Percentiles rank a stretch among this genome's conserved stretches.
phyloP scores from a whole-genome alignment of 208 protist genomes.

The Trypanosoma cruzi region DNA sequence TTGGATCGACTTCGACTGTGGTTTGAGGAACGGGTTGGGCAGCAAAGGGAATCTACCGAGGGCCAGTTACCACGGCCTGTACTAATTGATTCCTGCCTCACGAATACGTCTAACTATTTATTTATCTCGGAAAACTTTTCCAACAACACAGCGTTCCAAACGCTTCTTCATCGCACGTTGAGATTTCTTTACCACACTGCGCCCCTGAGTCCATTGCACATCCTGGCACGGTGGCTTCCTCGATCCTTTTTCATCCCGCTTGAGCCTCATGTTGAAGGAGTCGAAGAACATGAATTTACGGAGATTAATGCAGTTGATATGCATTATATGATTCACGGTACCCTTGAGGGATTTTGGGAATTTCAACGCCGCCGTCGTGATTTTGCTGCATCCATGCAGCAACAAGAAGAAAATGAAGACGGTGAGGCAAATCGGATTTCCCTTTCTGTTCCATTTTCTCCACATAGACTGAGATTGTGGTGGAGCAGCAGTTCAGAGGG shows the following conservation, averaged over 20 bases:
- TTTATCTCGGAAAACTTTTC: neutral
- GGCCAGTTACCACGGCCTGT: neutral
- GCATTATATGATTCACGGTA: neutral
- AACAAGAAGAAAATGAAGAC: constrained; percentile 1
- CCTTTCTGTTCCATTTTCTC: neutral
- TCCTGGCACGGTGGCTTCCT: constrained; percentile 23
- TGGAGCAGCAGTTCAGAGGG: constrained; percentile 7
- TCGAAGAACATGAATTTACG: neutral
- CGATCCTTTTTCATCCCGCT: neutral
- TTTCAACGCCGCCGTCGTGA: neutral
- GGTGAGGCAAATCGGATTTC: neutral
- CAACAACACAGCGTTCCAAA: neutral
- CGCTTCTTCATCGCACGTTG: constrained; percentile 5
- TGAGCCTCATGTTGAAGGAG: neutral
- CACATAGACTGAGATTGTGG: constrained; percentile 11
- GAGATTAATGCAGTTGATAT: neutral
- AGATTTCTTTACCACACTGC: constrained; percentile 19
- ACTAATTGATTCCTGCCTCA: constrained; percentile 11
- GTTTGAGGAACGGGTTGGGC: constrained; percentile 14
- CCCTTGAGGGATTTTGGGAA: constrained; percentile 24
- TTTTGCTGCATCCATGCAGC: neutral
- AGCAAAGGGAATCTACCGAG: neutral
- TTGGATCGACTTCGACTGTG: constrained; percentile 8
- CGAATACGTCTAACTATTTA: neutral
- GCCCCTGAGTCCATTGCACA: constrained; percentile 20